Evolutionary conservation across 2,329 filamentous ascomycete species (phyloP), one percentile per base, ranked within the genome.

Genomic region (Dothideomycetes sp.): DNA sequence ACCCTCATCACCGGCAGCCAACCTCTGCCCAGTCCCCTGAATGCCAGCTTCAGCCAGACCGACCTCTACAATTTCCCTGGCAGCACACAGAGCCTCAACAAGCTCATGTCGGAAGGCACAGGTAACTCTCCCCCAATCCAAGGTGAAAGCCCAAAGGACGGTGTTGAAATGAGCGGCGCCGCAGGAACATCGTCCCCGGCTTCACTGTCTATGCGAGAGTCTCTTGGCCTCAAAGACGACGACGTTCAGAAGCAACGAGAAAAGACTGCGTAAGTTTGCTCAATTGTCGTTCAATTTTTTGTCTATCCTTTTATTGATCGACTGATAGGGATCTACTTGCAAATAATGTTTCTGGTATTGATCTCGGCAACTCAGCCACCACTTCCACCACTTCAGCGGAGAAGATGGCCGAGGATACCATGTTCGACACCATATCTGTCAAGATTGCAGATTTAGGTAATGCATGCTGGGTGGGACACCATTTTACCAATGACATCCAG

Each of bases 401-500:
- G 53, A 81, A 83, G 61, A 67, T 71, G 52, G 68, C 68, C 47
- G 76, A 79, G 49, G 74, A 84, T 18, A 53, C 64, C 22, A 56
- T 60, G n/a, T 70, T 72, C 50, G 84, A 88, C 47, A 82, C 87
- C 48, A 96, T 98, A 52, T 95, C 89, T 24, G 91, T 98, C 61
- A 98, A 98, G 68, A 98, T 98, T 66, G 91, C 91, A 31, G 91
- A 98, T 68, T 70, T 98, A 41, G 91, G 91, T 44, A 98, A 98
- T 59, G 91, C 91, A 15, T 98, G 91, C 68, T 98, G 91, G 91
- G 88, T 94, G 19, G 87, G 87, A 49, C 91, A 98, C 59, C 91
- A 98, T 63, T 98, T 98, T 64, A 98, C 91, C 56, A 95, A 98
- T 58, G 91, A 98, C 59, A 98, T 98, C 54, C 91, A 98, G 61